Conservation (phyloP, 495 filamentous ascomycete genomes). For the Penicillium canariense region DNA sequence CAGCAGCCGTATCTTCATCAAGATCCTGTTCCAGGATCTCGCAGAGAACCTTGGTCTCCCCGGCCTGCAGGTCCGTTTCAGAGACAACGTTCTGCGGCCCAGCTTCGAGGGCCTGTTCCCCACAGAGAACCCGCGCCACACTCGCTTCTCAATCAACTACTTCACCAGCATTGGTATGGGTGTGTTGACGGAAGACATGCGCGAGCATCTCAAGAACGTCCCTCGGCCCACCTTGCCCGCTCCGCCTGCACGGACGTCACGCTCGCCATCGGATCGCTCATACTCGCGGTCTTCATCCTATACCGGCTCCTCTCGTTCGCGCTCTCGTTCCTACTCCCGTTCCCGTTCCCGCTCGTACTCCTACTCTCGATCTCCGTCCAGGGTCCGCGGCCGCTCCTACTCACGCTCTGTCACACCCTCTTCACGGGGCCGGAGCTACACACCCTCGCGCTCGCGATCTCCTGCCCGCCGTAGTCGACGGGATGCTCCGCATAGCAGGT, state of each 20-base stretch:
- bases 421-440: conserved; percentile 40
- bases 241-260: conserved; percentile 56
- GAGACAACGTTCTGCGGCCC: conserved; percentile 72
- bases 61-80: conserved; percentile 70
- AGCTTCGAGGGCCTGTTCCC: conserved; percentile 89
- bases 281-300: conserved; percentile 35
- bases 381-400: conserved; percentile 35
- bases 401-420: conserved; percentile 38
- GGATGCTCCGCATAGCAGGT: conserved; percentile 35
- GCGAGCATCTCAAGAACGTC: conserved; percentile 80
- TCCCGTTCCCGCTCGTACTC: conserved; percentile 45
- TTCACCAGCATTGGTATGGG: conserved; percentile 98
- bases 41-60: conserved; percentile 80
- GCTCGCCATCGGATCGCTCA: conserved; percentile 58
- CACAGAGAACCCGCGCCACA: conserved; percentile 77
- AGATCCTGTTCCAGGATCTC: conserved; percentile 93
- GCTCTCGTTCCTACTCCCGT: conserved; percentile 31
- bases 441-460: conserved; percentile 38
- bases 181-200: conserved; percentile 90
- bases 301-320: conserved; percentile 34
- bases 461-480: conserved; percentile 34
- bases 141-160: conserved; percentile 97
- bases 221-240: conserved; percentile 73
- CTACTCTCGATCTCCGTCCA: conserved; percentile 39
- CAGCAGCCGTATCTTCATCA: conserved; percentile 94